Base-by-base conservation (phyloP, 2,329 filamentous ascomycete species). In the Fusarium temperatum region DNA sequence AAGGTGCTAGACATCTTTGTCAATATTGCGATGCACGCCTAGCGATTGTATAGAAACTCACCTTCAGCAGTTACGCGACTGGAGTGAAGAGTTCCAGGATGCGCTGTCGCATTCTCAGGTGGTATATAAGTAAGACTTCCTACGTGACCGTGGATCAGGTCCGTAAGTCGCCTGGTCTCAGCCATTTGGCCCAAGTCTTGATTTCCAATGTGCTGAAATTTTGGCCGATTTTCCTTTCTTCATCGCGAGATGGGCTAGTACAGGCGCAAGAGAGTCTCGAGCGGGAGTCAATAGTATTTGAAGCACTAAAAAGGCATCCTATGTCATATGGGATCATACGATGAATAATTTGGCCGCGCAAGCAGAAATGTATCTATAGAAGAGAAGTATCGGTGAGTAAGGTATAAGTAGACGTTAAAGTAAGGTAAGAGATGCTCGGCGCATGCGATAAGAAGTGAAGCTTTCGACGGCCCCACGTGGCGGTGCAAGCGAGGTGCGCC, bases 181-280 rank as follows among this genome's bases (percentile, higher is more conserved):
- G 81, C 81, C 82, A 84, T 84, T 80, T 78, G 78, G 79, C 61
- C 77, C 76, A 56, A 78, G 77, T 73, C 76, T 71, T 65, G 74
- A 79, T 78, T 73, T 82, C 77, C 76, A 78, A 74, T 77, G 57
- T 75, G 72, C 72, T 63, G 70, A 76, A 64, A 73, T 61, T 62
- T 68, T 75, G 71, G 62, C 62, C 72, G 66, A 75, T 66, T 61
- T 78, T 74, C 74, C 70, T 74, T 73, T 79, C 78, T 80, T 82
- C 81, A 83, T 83, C 69, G 76, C 81, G 80, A 77, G 70, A 55
- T 73, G 74, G 66, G 68, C 62, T 58, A 54, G 68, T 65, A 50
- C 44, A 64, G 63, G 68, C 51, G 74, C 65, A 73, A 66, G 59
- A 68, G 61, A 68, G 65, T 77, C 76, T 74, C 75, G 59, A 71